Conservation (phyloP, 768 basidiomycete genomes). For the Cystofilobasidium capitatum region DNA sequence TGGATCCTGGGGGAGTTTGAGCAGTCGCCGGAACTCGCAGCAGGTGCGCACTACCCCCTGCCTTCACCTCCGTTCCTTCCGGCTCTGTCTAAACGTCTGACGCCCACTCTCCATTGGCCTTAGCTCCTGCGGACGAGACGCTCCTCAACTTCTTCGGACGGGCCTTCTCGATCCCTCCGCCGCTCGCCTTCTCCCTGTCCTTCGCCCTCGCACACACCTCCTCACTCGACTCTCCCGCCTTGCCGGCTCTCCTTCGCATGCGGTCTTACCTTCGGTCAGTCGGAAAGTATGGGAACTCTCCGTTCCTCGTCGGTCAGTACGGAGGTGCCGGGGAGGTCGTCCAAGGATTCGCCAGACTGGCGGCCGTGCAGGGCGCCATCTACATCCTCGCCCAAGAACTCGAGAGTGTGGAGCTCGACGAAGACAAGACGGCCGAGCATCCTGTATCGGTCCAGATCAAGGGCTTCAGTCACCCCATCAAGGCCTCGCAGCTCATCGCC, state of each 20-base stretch:
- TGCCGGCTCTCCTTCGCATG: conserved; percentile 58
- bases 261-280: conserved; percentile 63
- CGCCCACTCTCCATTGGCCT: too few relatives aligned
- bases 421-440: not conserved
- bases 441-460: conserved; percentile 18
- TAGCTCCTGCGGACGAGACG: not conserved
- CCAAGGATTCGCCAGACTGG: conserved; percentile 69
- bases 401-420: not conserved
- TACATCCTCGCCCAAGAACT: conserved; percentile 41
- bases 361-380: conserved; percentile 58
- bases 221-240: conserved; percentile 46
- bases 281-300: conserved; percentile 72
- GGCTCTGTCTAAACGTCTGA: not conserved
- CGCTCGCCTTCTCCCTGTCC: conserved; percentile 53
- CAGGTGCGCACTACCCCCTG: not conserved
- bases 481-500: conserved; percentile 8
- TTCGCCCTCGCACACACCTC: conserved; percentile 70
- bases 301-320: conserved; percentile 88
- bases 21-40: conserved; percentile 35
- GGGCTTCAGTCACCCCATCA: conserved; percentile 19
- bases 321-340: conserved; percentile 85
- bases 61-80: not conserved
- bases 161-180: conserved; percentile 54
- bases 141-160: conserved; percentile 48
- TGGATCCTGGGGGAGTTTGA: conserved; percentile 73